Evolutionary conservation across 2,329 filamentous ascomycete species (phyloP), one percentile per base, ranked within the genome.

Genomic region (Epichloe bromicola): DNA sequence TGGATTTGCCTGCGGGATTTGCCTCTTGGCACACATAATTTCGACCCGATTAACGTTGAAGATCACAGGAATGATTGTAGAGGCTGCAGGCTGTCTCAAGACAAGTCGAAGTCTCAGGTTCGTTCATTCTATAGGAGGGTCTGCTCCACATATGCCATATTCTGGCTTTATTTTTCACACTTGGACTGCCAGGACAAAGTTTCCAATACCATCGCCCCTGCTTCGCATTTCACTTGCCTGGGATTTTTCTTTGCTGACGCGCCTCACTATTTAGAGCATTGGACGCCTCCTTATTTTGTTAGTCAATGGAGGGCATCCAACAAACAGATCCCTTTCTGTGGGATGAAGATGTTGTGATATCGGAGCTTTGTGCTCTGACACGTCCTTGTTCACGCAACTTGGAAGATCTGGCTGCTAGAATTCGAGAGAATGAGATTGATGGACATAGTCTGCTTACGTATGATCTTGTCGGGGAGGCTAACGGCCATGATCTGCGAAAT

Each of bases 301-400:
- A 38, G 30, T 52, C 55, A 48, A 66, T 67, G 65, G 62, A 61
- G 30, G 57, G 48, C 19, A 17, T 50, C 17, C 33, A 39, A 46
- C 63, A 65, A 15, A 62, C 67, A 51, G 87, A 95, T 66, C 88
- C 88, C n/a, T 85, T 82, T 64, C 61, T 75, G 50, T 95, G 88
- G 88, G 75, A 76, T 37, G 72, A 82, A 34, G 79, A 85, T 38
- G 74, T 80, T 37, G 79, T 94, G 11, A 75, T 85, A 10, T 63
- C 72, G 15, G 81, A 83, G 59, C 71, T 94, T 3, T 88, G 83
- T 61, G 71, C 75, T 20, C 60, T 70, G 2, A 61, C 70, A 3
- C 70, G 70, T 46, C 73, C 77, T 10, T 79, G 76, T 75, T 65
- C 66, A 46, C 65, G 61, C 4, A 71, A 85, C 48, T 66, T 74